Conservation (phyloP, 2,329 filamentous ascomycete species). For the Cytospora paraplurivora region DNA sequence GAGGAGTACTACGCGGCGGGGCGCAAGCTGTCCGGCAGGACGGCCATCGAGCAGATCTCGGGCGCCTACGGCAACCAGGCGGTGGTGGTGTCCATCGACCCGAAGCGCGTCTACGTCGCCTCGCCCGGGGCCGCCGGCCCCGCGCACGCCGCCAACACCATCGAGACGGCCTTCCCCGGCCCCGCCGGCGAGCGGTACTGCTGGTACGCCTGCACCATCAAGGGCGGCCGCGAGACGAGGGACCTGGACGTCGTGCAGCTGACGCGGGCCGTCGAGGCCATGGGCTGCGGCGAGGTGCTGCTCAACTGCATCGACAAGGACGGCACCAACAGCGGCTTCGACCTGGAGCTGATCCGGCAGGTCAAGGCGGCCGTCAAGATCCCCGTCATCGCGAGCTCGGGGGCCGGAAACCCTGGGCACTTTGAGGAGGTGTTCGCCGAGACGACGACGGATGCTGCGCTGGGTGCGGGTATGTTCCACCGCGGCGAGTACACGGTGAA, state of each 20-base stretch:
- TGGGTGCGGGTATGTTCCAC: slow-evolving; percentile 98
- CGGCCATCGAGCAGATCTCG: slow-evolving; percentile 94
- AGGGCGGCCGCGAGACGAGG: slow-evolving; percentile 90
- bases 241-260: slow-evolving; percentile 92
- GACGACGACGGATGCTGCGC: slow-evolving; percentile 85
- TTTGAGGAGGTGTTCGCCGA: slow-evolving; percentile 88
- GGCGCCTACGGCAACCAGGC: slow-evolving; percentile 93
- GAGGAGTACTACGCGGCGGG: slow-evolving; percentile 83
- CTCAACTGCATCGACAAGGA: slow-evolving; percentile 98
- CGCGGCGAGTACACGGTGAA: slow-evolving; percentile 91
- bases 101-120: slow-evolving; percentile 84
- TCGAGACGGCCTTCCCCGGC: slow-evolving; percentile 70
- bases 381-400: slow-evolving; percentile 92
- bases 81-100: slow-evolving; percentile 93
- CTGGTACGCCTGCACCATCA: slow-evolving; percentile 98
- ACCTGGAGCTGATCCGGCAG: slow-evolving; percentile 84
- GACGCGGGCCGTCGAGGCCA: slow-evolving; percentile 85
- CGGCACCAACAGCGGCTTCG: slow-evolving; percentile 91
- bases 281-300: slow-evolving; percentile 92
- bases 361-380: slow-evolving; percentile 88
- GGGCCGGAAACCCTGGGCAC: slow-evolving; percentile 83
- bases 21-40: slow-evolving; percentile 71
- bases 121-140: slow-evolving; percentile 50
- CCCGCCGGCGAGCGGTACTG: slow-evolving; percentile 78
- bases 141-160: slow-evolving; percentile 71